A percentile compares a stretch with the other conserved stretches of the same genome.
These are phyloP conservation scores for Marasmius sp. DNA, from an alignment of 1,284 basidiomycete species.

Conservation along the genomic window DNA sequence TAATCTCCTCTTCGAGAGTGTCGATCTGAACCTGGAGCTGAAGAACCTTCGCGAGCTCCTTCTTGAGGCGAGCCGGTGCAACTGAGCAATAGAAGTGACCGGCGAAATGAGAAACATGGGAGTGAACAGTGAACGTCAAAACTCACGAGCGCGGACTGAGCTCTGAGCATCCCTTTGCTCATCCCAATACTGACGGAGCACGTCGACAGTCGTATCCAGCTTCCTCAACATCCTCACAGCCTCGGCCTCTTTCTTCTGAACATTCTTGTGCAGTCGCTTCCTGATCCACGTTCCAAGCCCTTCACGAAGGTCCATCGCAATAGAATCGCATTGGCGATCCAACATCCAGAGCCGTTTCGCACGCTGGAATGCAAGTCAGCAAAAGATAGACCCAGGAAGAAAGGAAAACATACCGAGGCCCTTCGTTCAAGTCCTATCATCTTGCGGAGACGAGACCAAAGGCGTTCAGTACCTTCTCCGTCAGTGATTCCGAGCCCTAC, in stretches of 20 bases:
- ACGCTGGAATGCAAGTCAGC: neutral
- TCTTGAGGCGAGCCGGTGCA: neutral
- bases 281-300: no score
- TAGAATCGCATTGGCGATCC: no score
- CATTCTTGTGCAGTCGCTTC: no score
- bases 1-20: neutral
- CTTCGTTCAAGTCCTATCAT: neutral
- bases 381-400: neutral
- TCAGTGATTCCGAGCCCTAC: neutral
- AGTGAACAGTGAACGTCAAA: no score
- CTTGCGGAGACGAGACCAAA: neutral
- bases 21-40: neutral
- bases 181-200: neutral
- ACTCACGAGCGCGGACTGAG: neutral
- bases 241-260: no score
- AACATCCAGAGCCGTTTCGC: neutral
- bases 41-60: no score
- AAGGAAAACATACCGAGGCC: neutral
- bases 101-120: neutral
- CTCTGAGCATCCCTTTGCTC: neutral
- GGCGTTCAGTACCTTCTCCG: neutral
- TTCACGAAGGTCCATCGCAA: no score
- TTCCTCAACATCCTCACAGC: neutral
- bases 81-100: neutral
- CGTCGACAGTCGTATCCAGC: neutral